These are phyloP conservation scores for Limnanthes douglasii DNA, from an alignment of 345 rosid genomes.

Conservation along the genomic window DNA sequence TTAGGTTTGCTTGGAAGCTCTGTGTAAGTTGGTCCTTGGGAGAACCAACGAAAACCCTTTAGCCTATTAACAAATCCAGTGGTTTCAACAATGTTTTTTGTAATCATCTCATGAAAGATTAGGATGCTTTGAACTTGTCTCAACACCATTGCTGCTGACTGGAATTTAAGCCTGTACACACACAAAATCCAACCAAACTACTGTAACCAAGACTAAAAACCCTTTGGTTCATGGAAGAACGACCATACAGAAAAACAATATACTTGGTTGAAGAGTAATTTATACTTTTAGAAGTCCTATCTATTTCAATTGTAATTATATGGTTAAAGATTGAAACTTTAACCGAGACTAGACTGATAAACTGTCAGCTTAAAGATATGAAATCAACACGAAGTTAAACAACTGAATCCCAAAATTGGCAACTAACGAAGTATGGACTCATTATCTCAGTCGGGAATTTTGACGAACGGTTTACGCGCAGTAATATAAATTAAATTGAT, in stretches of 20 bases:
- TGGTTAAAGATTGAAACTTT: no score
- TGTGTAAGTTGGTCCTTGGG: constrained; percentile 5
- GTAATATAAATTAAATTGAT: no score
- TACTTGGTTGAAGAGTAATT: no score
- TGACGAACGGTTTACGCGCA: background rate
- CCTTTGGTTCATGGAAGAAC: no score
- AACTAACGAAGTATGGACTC: no score
- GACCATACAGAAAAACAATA: background rate
- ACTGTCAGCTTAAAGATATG: no score
- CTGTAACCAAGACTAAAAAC: background rate
- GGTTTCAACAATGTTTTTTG: constrained; percentile 1
- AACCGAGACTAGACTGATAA: no score
- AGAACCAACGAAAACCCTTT: constrained; percentile 10
- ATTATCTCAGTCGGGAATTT: background rate
- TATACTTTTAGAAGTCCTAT: no score
- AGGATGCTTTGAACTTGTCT: constrained; percentile 2
- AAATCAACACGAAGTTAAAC: background rate
- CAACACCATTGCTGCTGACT: constrained; percentile 9
- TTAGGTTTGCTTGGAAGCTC: constrained; percentile 22
- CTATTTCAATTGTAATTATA: no score
- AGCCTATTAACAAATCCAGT: background rate
- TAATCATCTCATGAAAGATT: background rate
- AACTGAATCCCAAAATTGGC: background rate
- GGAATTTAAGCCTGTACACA: background rate
- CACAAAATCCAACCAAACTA: background rate